phyloP scores from a whole-genome alignment of 148 eudicot genomes.

The Cornus florida region DNA sequence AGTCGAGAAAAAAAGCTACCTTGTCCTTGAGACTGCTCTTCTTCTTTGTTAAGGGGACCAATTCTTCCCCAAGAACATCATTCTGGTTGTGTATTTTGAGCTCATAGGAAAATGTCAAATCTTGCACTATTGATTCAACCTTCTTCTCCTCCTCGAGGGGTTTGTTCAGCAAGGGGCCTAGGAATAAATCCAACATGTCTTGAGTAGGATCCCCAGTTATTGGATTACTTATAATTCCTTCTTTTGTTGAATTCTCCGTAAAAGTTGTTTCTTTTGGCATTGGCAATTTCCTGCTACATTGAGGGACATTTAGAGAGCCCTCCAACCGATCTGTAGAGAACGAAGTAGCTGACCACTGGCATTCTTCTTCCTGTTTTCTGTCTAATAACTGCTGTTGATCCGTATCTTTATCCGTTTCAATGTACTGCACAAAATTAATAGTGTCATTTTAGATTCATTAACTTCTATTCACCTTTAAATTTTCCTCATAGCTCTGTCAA shows the following conservation, averaged over 20 bases:
- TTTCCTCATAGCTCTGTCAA: neutral
- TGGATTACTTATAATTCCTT: conserved; percentile 18
- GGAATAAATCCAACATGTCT: conserved; percentile 66
- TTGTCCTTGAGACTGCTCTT: conserved; percentile 62
- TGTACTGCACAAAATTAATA: conserved; percentile 37
- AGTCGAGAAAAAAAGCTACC: conserved; percentile 49
- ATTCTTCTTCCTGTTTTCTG: conserved; percentile 13
- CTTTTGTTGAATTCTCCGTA: conserved; percentile 20
- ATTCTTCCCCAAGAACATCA: conserved; percentile 19
- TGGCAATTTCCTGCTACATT: conserved; percentile 17
- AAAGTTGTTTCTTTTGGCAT: conserved; percentile 20
- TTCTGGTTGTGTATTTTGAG: conserved; percentile 23
- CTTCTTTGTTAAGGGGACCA: conserved; percentile 42
- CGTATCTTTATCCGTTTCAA: conserved; percentile 32
- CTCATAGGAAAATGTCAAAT: conserved; percentile 22
- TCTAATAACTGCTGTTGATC: conserved; percentile 23
- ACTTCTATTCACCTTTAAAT: neutral
- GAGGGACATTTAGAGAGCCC: conserved; percentile 13
- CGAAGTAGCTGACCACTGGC: conserved; percentile 8
- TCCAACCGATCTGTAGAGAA: conserved; percentile 10
- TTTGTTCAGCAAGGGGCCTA: conserved; percentile 56
- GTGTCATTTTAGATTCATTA: neutral
- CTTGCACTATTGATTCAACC: conserved; percentile 25
- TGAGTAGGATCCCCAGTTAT: conserved; percentile 47
- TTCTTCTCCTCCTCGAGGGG: conserved; percentile 29